Base-by-base conservation (phyloP, 2,329 filamentous ascomycete genomes). In the Scedosporium boydii region DNA sequence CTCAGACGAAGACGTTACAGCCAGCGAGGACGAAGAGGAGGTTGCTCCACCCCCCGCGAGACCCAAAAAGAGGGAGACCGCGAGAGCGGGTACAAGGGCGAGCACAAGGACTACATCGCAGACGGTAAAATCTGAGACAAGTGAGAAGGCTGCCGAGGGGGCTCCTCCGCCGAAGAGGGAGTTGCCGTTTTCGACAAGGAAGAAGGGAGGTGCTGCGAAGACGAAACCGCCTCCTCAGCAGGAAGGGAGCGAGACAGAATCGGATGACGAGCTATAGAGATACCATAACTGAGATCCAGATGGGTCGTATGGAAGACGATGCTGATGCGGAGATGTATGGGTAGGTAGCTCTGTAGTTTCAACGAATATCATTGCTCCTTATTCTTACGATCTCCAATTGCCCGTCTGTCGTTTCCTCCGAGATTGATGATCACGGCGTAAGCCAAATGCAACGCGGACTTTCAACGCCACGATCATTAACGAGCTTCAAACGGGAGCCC, bases 211-310 rank as follows among this genome's bases (percentile, higher is more conserved):
- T 18, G 12, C 62, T 29, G 57, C 65, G n/a, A 63, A 65, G 18
- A 66, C 69, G 57, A 64, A 72, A 2, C 63, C 73, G 4, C 69
- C 66, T 10, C 34, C 68, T 18, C 63, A 69, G 66, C 51, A 70
- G 65, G 53, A 69, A 10, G 74, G 69, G 16, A 79, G 77, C 58
- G 81, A 84, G 61, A 82, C 80, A 0, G 80, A 80, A n/a, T 82
- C 80, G 0, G 82, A 83, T 64, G 82, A 84, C 67, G 82, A 85
- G 68, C 66, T 84, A 63, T 85, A 69, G n/a, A n/a, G n/a, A n/a
- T n/a, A n/a, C n/a, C n/a, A n/a, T n/a, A n/a, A n/a, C n/a, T n/a
- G n/a, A n/a, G n/a, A n/a, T n/a, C n/a, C n/a, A n/a, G n/a, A n/a
- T n/a, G n/a, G n/a, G n/a, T n/a, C n/a, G n/a, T n/a, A n/a, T n/a